Base-by-base conservation (phyloP, 768 basidiomycete species). In the Cystobasidium tubakii region DNA sequence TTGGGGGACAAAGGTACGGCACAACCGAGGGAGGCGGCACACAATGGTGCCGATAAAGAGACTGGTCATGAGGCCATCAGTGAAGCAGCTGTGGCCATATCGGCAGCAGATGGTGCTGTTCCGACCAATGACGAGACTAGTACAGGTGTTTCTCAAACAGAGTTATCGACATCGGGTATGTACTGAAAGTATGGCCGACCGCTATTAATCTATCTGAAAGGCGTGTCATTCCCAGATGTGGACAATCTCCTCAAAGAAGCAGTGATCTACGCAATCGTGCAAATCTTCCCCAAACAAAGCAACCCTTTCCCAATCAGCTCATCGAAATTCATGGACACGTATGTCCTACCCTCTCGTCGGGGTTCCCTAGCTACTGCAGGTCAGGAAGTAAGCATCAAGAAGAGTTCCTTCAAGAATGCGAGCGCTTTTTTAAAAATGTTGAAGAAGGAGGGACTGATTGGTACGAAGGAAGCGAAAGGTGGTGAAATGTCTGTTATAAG, bases 361-460 rank as follows among this genome's bases (percentile, higher is more conserved):
- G 69, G 54, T 10, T 36, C 54, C 6, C 9, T 60, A 15, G 57
- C 21, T 29, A 15, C 23, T 21, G 53, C 53, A 53, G 55, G 43
- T 12, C 69, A 71, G 1, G 69, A 71, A 44, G 25, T 60, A 12
- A 57, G 33, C 31, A 71, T 71, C 15, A 55, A 46, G 33, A 55
- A 71, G 29, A 57, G 54, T 60, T 55, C 50, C 9, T 60, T 57
- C 69, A 71, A 71, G 54, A 71, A 71, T 60, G 69, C 69, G 4
- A 71, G 69, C 29, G 10, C 69, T 33, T 71, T 71, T 27, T 55
- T 71, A 12, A 71, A 71, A 25, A 27, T 54, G n/a, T 27, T 55
- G 43, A 71, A 71, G 33, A 71, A 71, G 55, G 54, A 55, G 31
- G 69, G 69, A 27, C 27, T 71, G 9, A 71, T 71, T 33, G n/a